Base-by-base conservation (phyloP, 371 early-diverging fungal species). In the Fennellomyces sp. region DNA sequence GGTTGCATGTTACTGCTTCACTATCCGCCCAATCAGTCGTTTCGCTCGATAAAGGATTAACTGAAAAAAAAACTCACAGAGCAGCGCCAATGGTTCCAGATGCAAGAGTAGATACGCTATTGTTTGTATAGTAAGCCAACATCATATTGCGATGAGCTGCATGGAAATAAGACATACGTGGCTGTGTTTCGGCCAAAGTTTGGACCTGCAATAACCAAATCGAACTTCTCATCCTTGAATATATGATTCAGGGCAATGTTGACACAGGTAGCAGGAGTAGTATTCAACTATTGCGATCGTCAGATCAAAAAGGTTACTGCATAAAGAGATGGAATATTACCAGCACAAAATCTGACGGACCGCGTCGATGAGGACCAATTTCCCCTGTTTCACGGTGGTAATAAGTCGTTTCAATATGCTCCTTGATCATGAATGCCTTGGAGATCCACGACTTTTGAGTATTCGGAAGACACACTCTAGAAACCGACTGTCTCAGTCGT, bases 371-470 rank as follows among this genome's bases (percentile, higher is more conserved):
- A n/a, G 39, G 17, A 7, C 58, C 52, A 13, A 66, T 60, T 49
- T 72, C 64, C 21, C 64, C 54, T 11, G 63, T 65, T n/a, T 61
- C 31, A 35, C 73, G 52, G 30, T 70, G 67, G 56, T 65, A 78
- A 27, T 73, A 78, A 30, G 69, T 69, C 23, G 69, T 15, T 2
- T 71, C 57, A 23, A 78, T 65, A 17, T 71, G 71, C 23, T 78
- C 73, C 38, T 73, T 78, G 53, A 78, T 78, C 65, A 78, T 68
- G 57, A 78, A 78, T 0, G 79, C 70, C 52, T 75, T 78, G 25
- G 75, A 66, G 26, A 78, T 73, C 79, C 79, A 78, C n/a, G 76
- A 75, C 45, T 75, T 78, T 67, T 78, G 79, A 5, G 68, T 60
- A 29, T 75, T 68, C 3, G 79, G 79, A 26, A 78, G 60, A 38